Percentiles rank a stretch among this genome's conserved stretches.
phyloP scores from a whole-genome alignment of 108 stramenopile genomes.

The Nitzschia putrida region DNA sequence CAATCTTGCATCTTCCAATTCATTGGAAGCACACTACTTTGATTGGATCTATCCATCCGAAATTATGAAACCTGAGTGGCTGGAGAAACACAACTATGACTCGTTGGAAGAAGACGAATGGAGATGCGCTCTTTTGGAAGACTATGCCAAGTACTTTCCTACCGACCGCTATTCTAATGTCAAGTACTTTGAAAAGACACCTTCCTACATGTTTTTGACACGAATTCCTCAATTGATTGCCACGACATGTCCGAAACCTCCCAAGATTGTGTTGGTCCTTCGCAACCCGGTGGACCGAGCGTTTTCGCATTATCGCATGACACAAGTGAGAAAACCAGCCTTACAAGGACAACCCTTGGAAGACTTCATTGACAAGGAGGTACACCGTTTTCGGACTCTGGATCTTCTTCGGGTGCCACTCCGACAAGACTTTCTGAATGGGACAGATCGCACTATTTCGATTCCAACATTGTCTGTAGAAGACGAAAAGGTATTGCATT shows the following conservation, averaged over 20 bases:
- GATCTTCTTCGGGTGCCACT: constrained; percentile 20
- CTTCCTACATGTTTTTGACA: constrained; percentile 25
- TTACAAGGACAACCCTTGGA: constrained; percentile 22
- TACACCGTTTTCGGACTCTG: constrained; percentile 1
- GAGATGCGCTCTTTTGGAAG: constrained; percentile 9
- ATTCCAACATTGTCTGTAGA: not conserved
- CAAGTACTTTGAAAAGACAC: constrained; percentile 41
- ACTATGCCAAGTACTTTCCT: constrained; percentile 3
- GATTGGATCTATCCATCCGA: constrained; percentile 53
- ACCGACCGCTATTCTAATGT: not conserved
- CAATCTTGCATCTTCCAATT: constrained; percentile 51
- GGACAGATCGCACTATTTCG: constrained; percentile 9
- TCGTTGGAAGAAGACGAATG: not conserved
- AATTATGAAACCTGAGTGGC: constrained; percentile 1
- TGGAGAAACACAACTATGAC: constrained; percentile 1
- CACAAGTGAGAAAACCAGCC: not conserved
- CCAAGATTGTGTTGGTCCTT: constrained; percentile 80
- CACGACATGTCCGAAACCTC: constrained; percentile 8
- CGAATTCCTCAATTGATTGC: constrained; percentile 11
- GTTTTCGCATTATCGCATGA: constrained; percentile 86
- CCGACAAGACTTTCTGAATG: not conserved
- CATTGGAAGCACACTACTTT: constrained; percentile 91
- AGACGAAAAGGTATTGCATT: constrained; percentile 8
- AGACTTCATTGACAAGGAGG: constrained; percentile 27
- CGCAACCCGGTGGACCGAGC: constrained; percentile 92